These are phyloP conservation scores for Cubamyces lactineus DNA, from an alignment of 768 basidiomycete genomes.

Conservation along the genomic window DNA sequence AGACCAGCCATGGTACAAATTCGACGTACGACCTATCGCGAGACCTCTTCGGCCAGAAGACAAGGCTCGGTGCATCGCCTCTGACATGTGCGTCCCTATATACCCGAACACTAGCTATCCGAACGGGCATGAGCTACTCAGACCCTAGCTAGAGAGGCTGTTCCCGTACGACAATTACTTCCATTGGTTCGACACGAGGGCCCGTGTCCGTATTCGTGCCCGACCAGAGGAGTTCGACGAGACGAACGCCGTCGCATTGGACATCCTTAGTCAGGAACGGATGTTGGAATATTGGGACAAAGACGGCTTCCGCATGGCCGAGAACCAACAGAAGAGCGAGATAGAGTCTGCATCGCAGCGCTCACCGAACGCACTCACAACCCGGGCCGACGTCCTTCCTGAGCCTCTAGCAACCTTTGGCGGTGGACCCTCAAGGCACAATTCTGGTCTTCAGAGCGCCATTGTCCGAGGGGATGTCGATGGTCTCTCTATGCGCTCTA, in stretches of 20 bases:
- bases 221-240: not conserved
- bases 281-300: not conserved
- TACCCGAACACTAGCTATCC: slow-evolving; percentile 1
- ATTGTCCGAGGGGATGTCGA: too few species aligned
- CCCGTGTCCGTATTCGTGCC: not conserved
- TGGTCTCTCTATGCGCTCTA: too few species aligned
- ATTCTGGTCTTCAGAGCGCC: too few species aligned
- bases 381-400: too few species aligned
- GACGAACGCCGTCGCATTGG: not conserved
- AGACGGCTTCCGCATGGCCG: not conserved
- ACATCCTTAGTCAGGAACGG: not conserved
- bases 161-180: not conserved
- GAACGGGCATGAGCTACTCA: not conserved
- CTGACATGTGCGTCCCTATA: slow-evolving; percentile 6
- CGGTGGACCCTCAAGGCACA: too few species aligned
- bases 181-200: not conserved
- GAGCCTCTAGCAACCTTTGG: too few species aligned
- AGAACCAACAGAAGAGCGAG: too few species aligned
- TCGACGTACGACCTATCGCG: not conserved
- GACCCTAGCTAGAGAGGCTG: not conserved
- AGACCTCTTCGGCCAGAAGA: not conserved
- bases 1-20: not conserved
- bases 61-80: not conserved
- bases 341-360: too few species aligned
- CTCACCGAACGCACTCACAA: too few species aligned